Evolutionary conservation across 495 filamentous ascomycete genomes (phyloP), one percentile per base, ranked within the genome.

Genomic region (Cairneyella variabilis): DNA sequence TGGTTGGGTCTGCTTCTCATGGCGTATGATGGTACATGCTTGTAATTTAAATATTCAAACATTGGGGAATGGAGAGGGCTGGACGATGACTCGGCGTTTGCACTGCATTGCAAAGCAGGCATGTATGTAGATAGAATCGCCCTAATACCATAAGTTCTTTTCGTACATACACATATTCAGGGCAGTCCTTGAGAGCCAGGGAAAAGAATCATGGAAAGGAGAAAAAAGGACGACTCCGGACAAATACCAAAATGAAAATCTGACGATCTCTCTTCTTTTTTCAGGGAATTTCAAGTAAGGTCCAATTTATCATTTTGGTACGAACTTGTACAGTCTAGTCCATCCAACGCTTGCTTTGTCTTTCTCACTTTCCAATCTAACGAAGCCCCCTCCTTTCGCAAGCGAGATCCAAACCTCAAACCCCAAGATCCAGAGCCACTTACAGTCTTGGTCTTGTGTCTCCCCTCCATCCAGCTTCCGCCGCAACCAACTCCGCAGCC

Each of bases 401-500:
- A n/a, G n/a, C n/a, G n/a, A n/a, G n/a, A n/a, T n/a, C n/a, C n/a
- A n/a, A n/a, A n/a, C n/a, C n/a, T n/a, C n/a, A n/a, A n/a, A n/a
- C n/a, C n/a, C n/a, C n/a, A 40, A 34, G 14, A 14, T 40, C 10
- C 25, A 47, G 23, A 43, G 0, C 11, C n/a, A 22, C 18, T 39
- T 50, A 61, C 45, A 61, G 47, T 25, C 53, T 57, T 23, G 57
- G 49, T 26, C 45, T 41, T 0, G 5, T 17, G 56, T 60, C 51
- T 12, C 61, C 57, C 51, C 57, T 63, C 60, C 64, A 64, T 10
- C 64, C 65, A 25, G 59, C 61, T 18, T 72, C 73, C 49, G 65
- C 67, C 50, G 75, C 79, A 59, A 84, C 82, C 44, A 85, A 64
- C 58, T 86, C 81, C 3, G 81, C 83, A 27, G 77, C 82, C 21